phyloP scores from a whole-genome alignment of 2,329 filamentous ascomycete species.

The Claviceps africana region DNA sequence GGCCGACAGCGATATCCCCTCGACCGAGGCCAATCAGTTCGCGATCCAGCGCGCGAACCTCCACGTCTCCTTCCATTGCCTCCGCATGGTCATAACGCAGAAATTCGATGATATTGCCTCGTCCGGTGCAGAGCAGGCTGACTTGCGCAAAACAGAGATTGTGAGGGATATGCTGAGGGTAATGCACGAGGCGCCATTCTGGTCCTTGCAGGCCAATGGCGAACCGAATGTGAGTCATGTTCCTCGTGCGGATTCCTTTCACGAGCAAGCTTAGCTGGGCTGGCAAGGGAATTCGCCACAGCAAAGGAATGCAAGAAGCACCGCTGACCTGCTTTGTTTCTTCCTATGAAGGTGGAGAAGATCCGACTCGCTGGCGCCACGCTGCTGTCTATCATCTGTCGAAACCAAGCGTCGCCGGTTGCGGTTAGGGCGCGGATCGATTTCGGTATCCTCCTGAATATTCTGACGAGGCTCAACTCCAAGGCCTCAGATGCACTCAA shows the following conservation, averaged over 20 bases:
- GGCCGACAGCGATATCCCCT: slow-evolving; percentile 6
- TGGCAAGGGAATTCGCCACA: too few relatives aligned
- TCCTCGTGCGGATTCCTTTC: too few relatives aligned
- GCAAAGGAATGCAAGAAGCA: neutral
- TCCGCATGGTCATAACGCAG: slow-evolving; percentile 26
- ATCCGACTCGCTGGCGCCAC: slow-evolving; percentile 25
- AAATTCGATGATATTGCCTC: slow-evolving; percentile 20
- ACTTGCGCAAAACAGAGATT: slow-evolving; percentile 27
- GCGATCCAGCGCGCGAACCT: slow-evolving; percentile 27
- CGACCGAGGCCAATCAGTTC: slow-evolving; percentile 17
- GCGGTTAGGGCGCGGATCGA: slow-evolving; percentile 23
- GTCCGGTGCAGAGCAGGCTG: slow-evolving; percentile 17
- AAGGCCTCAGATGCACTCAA: slow-evolving; percentile 28
- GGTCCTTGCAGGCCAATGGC: slow-evolving; percentile 25
- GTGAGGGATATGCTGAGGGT: slow-evolving; percentile 27
- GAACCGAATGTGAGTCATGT: slow-evolving; percentile 22
- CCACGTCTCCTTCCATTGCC: slow-evolving; percentile 25
- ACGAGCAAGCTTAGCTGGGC: too few relatives aligned
- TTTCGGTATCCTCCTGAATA: slow-evolving; percentile 25
- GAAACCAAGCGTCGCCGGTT: slow-evolving; percentile 22
- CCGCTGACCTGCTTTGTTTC: neutral
- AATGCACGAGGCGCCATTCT: slow-evolving; percentile 27
- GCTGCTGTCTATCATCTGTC: slow-evolving; percentile 24
- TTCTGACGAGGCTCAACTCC: slow-evolving; percentile 26
- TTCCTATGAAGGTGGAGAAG: slow-evolving; percentile 21